Percentiles rank a stretch among this genome's conserved stretches.
Evolutionary conservation across 2,329 filamentous ascomycete genomes (phyloP).

Genomic region (Fusarium chaquense): DNA sequence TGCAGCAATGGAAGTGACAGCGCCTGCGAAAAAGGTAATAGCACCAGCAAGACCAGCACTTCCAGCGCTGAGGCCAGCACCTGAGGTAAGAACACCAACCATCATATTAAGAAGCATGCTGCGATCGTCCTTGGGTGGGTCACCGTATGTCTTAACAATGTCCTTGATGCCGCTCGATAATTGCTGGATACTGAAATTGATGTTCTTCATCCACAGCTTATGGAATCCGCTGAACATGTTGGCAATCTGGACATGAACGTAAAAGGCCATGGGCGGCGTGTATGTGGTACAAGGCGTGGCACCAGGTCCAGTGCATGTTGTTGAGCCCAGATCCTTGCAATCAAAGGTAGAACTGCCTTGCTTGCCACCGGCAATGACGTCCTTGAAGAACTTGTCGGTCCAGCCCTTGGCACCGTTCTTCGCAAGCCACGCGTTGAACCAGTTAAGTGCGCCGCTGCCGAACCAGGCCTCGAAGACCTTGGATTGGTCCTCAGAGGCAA

Average conservation of each 20-base stretch:
- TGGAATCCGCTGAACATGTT: constrained; percentile 15
- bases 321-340: background rate
- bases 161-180: constrained; percentile 16
- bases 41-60: constrained; percentile 10
- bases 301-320: constrained; percentile 4
- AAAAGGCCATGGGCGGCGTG: constrained; percentile 16
- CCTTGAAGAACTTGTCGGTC: constrained; percentile 1
- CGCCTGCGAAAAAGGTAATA: constrained; percentile 14
- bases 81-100: constrained; percentile 25
- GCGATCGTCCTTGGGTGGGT: constrained; percentile 12
- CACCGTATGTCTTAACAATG: constrained; percentile 10
- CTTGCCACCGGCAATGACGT: background rate
- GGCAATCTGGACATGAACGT: constrained; percentile 24
- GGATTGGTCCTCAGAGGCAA: background rate
- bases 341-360: background rate
- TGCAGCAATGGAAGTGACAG: background rate
- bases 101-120: constrained; percentile 29
- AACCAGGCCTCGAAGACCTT: background rate
- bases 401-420: background rate
- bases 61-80: background rate
- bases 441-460: background rate
- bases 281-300: constrained; percentile 2
- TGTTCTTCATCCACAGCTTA: constrained; percentile 7
- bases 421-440: background rate
- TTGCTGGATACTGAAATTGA: constrained; percentile 12